Evolutionary conservation across 108 stramenopile species (phyloP), one percentile per base, ranked within the genome.

Genomic region (Nitzschia putrida): DNA sequence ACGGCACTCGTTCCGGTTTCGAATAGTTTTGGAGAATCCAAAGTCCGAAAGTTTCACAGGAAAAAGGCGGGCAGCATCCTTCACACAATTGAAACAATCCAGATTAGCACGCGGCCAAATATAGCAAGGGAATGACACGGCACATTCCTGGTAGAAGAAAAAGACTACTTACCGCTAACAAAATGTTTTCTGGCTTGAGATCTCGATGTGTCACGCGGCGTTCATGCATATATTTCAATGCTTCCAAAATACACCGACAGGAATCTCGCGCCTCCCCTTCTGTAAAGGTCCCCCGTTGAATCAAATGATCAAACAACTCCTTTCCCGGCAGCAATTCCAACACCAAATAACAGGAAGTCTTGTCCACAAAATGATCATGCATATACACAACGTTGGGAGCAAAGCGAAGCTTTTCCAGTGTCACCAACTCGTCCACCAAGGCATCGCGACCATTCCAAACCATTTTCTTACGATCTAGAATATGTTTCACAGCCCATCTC

Each of bases 241-340:
- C 84, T 39, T 61, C 61, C 53, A 95, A 72, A 34, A 97, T 43
- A 49, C 57, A 66, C 29, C 71, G 63, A 40, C 90, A 80, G 22
- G 91, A 64, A 69, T 89, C 79, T 12, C 94, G 79, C 8, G 97
- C 95, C 68, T 95, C 85, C 45, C 77, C 79, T 71, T 98, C 97
- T 20, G 74, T 89, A 66, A 95, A 98, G 37, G 29, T 56, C 53
- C 78, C 78, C 47, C 84, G 78, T 38, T 75, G 66, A 21, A 89
- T 86, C 47, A 98, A 83, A 37, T 92, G 80, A 57, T 92, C 90
- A 78, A 98, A 98, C 21, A 98, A 84, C 61, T 98, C 97, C 7
- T 96, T 96, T 24, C 97, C 97, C 13, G 87, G 85, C 6, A 83
- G 68, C 73, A 94, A 88, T 61, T 94, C 84, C 9, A 97, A 86